Base-by-base conservation (phyloP, 1,284 basidiomycete species). In the Cryptococcus depauperatus region DNA sequence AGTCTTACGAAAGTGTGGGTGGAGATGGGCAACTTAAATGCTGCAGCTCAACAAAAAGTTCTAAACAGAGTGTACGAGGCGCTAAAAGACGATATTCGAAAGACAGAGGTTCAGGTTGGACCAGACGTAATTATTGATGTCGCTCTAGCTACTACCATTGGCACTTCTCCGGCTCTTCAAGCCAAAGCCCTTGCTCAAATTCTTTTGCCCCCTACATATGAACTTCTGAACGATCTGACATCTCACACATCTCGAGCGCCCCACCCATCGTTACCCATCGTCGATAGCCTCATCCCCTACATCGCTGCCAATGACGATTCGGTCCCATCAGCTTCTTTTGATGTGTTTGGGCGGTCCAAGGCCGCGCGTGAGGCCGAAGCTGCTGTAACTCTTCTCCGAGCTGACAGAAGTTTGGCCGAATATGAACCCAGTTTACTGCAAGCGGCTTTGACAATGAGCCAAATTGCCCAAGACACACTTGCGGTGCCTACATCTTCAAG, bases 281-380 rank as follows among this genome's bases (percentile, higher is more conserved):
- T 81, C 16, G 78, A 83, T 43, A 73, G 77, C 1, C 72, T 81
- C 21, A 47, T 62, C 9, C 59, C 55, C 1, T 57, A 47, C 30
- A 22, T 30, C 39, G 2, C 26, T 2, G 16, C 25, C 19, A 19
- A 29, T 25, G 39, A 41, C 8, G 35, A 37, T 18, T 25, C 28
- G n/a, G 9, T 25, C 18, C 16, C 16, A 8, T 16, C 26, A 7
- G 43, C 39, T 9, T 43, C 45, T n/a, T 74, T 69, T 42, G 79
- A 85, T 55, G 50, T 35, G 1, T 44, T 52, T 4, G 68, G 68
- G 5, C 52, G 63, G 23, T 65, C 67, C 0, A 42, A 75, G 3
- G 89, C 86, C 56, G 80, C 81, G 0, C 79, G 91, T 8, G 69
- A 77, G 1, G 75, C 80, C 10, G 68, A 74, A 34, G 81, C 81